Evolutionary conservation across 768 basidiomycete species (phyloP), one percentile per base, ranked within the genome.

Genomic region (Boletus rubropictus): DNA sequence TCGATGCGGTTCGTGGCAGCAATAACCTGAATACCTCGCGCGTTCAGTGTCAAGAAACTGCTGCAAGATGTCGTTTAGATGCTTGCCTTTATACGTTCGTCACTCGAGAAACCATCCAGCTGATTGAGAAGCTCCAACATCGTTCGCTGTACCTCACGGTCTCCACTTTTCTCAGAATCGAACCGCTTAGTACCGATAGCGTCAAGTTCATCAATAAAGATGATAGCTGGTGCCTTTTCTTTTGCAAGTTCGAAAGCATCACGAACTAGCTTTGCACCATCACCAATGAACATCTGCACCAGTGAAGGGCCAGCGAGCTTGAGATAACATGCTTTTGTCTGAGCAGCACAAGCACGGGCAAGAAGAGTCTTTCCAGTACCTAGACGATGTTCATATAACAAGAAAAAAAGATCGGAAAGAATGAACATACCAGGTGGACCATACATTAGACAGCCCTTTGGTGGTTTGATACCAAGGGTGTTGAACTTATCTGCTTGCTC

Each of bases 241-340:
- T 97, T 98, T 15, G 96, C 96, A 38, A 99, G 77, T 38, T 94
- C 93, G 64, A 99, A 98, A 3, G 95, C 95, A 60, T 99, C 96
- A 38, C 96, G 89, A 18, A 99, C 96, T 42, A 99, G 82, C 68
- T 97, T 98, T 45, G 96, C 96, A 61, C 96, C 96, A 66, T 98
- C 96, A 69, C 96, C 96, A 56, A 99, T 99, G 68, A 95, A 99
- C 96, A 98, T 99, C 69, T 99, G 96, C 11, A 99, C 96, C 43
- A 99, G 79, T 42, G 94, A 94, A 21, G 96, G 95, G 17, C 92
- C 96, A 29, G 96, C 96, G 22, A 99, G 81, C 68, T 99, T 98
- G 54, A 99, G 79, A 66, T 95, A 99, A 67, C 95, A 98, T 7
- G 96, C 96, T 55, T 95, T 89, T 38, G 96, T 97, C 58, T 95